These are phyloP conservation scores for Solanum lycopersicoides DNA, from an alignment of 257 asterid species.

Conservation along the genomic window DNA sequence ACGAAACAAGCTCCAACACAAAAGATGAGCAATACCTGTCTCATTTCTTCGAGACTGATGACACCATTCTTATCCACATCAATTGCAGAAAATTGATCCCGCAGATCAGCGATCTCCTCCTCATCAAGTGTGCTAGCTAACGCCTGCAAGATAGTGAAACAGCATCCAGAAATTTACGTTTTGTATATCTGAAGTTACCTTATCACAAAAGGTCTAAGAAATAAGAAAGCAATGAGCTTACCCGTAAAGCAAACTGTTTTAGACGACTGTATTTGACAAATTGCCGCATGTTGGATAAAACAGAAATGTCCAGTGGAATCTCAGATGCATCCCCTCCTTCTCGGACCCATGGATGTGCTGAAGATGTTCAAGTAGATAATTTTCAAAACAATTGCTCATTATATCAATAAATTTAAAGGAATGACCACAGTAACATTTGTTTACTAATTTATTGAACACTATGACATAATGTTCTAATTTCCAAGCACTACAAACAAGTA, in stretches of 20 bases:
- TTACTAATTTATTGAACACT: background rate
- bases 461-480: background rate
- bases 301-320: constrained; percentile 75
- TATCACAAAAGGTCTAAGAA: background rate
- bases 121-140: constrained; percentile 76
- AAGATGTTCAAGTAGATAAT: background rate
- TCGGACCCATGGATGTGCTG: constrained; percentile 87
- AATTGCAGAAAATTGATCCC: constrained; percentile 81
- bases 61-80: constrained; percentile 79
- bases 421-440: background rate
- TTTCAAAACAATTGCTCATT: background rate
- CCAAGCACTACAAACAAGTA: background rate
- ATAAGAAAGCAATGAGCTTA: constrained; percentile 6
- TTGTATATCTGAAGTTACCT: background rate
- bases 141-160: constrained; percentile 32
- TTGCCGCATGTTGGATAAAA: constrained; percentile 65
- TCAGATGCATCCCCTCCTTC: constrained; percentile 88
- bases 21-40: constrained; percentile 43
- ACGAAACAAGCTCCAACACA: background rate
- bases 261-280: constrained; percentile 66
- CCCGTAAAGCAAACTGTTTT: constrained; percentile 81
- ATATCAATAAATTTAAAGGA: background rate
- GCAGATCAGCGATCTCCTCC: constrained; percentile 66
- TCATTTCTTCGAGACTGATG: constrained; percentile 87
- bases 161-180: background rate